phyloP scores from a whole-genome alignment of 805 yeast genomes.

The Myxozyma monticola region DNA sequence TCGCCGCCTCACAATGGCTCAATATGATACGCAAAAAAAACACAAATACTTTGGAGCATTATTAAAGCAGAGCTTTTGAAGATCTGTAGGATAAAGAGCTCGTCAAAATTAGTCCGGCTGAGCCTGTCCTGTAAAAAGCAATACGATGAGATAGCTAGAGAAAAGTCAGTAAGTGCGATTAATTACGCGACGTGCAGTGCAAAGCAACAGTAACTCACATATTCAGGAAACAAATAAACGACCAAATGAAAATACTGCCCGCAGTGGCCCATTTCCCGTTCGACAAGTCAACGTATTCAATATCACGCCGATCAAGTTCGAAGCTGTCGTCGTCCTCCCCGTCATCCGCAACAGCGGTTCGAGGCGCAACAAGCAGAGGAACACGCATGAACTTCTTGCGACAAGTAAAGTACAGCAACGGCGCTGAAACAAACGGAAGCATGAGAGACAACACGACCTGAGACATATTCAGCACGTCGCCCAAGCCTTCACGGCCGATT shows the following conservation, averaged over 20 bases:
- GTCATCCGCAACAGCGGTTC: slow-evolving; percentile 11
- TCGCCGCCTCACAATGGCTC: too few relatives aligned
- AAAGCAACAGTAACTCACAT: slow-evolving; percentile 44
- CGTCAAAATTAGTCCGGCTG: slow-evolving; percentile 6
- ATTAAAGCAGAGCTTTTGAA: too few relatives aligned
- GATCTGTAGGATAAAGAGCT: too few relatives aligned
- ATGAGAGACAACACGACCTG: slow-evolving; percentile 82
- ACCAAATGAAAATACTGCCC: slow-evolving; percentile 62
- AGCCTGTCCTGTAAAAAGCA: slow-evolving; percentile 48
- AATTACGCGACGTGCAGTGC: neutral
- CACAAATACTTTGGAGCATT: too few relatives aligned
- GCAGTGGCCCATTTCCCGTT: slow-evolving; percentile 61
- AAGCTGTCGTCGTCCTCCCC: slow-evolving; percentile 13
- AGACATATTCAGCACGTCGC: slow-evolving; percentile 73
- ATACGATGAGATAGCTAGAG: slow-evolving; percentile 44
- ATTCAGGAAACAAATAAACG: slow-evolving; percentile 69
- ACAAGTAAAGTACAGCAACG: slow-evolving; percentile 79
- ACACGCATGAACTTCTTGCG: slow-evolving; percentile 61
- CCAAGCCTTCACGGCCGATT: slow-evolving; percentile 72
- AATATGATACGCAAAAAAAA: too few relatives aligned
- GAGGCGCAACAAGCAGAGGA: slow-evolving; percentile 23
- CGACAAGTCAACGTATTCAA: slow-evolving; percentile 38
- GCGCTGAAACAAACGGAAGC: slow-evolving; percentile 82
- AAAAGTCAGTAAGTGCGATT: too few relatives aligned
- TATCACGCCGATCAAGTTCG: slow-evolving; percentile 11